A percentile compares a stretch with the other conserved stretches of the same genome.
Evolutionary conservation across 305 asterid species (phyloP).

Genomic region (Petunia hybrid): DNA sequence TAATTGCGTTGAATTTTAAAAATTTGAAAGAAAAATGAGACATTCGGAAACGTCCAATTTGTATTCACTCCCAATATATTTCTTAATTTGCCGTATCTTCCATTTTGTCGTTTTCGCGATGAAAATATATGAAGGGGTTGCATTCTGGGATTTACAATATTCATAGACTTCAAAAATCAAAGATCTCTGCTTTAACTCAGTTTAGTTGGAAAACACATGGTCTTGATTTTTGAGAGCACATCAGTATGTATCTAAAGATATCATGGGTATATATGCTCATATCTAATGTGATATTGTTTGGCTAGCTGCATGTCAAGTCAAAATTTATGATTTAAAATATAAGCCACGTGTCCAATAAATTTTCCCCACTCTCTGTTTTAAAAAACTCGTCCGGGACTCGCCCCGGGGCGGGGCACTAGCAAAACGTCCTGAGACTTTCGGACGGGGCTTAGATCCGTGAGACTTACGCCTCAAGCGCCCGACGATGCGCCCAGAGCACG

Average conservation of each 20-base stretch:
- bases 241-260: not conserved
- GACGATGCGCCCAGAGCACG: too few species aligned
- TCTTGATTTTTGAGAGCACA: not conserved
- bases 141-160: slow-evolving; percentile 30
- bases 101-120: slow-evolving; percentile 41
- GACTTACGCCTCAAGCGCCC: too few species aligned
- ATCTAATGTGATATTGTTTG: not conserved
- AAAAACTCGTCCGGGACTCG: too few species aligned
- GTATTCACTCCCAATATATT: not conserved
- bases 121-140: not conserved
- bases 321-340: not conserved
- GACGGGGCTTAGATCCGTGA: too few species aligned
- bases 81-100: slow-evolving; percentile 36
- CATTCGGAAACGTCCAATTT: not conserved
- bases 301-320: not conserved
- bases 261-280: not conserved
- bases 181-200: not conserved
- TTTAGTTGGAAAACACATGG: not conserved
- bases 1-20: not conserved
- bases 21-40: not conserved
- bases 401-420: too few species aligned
- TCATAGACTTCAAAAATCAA: slow-evolving; percentile 16
- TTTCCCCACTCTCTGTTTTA: not conserved
- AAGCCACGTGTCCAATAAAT: not conserved
- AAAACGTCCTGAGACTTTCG: too few species aligned